These are phyloP conservation scores for Podospora comata DNA, from an alignment of 495 filamentous ascomycete species.

Conservation along the genomic window DNA sequence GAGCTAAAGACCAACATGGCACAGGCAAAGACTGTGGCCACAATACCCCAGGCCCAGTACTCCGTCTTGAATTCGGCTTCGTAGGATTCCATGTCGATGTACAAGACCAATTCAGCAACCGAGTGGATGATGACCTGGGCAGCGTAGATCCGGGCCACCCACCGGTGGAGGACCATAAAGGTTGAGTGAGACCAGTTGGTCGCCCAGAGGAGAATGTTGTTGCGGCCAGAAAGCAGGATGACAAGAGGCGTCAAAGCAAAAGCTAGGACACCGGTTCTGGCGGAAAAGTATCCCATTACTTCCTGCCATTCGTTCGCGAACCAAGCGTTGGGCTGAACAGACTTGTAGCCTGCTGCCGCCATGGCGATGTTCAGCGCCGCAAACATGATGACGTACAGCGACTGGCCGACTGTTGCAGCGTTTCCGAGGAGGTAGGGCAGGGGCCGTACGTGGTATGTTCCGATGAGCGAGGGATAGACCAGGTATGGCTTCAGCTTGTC, in stretches of 20 bases:
- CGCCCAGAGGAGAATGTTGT: slow-evolving; percentile 47
- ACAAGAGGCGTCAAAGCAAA: slow-evolving; percentile 33
- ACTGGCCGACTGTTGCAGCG: slow-evolving; percentile 41
- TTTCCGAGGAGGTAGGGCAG: slow-evolving; percentile 32
- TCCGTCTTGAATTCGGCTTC: slow-evolving; percentile 17
- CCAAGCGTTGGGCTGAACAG: slow-evolving; percentile 28
- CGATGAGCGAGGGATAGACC: slow-evolving; percentile 34
- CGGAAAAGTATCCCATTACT: slow-evolving; percentile 35
- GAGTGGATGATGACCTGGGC: slow-evolving; percentile 41
- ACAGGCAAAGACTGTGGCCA: slow-evolving; percentile 32
- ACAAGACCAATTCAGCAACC: slow-evolving; percentile 26
- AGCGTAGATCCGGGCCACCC: slow-evolving; percentile 41
- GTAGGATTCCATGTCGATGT: slow-evolving; percentile 27
- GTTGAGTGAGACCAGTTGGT: slow-evolving; percentile 48
- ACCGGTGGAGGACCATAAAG: slow-evolving; percentile 45
- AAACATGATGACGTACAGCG: slow-evolving; percentile 35
- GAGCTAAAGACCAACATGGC: slow-evolving; percentile 24
- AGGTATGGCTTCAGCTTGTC: slow-evolving; percentile 31
- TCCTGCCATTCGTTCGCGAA: slow-evolving; percentile 27
- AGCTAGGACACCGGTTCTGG: slow-evolving; percentile 38
- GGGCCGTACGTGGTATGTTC: slow-evolving; percentile 30
- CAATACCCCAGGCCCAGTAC: slow-evolving; percentile 46
- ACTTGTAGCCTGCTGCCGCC: slow-evolving; percentile 25
- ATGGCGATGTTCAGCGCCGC: slow-evolving; percentile 39
- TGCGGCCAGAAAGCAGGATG: slow-evolving; percentile 40